A percentile compares a stretch with the other conserved stretches of the same genome.
Conservation (phyloP, 2,329 filamentous ascomycete species). For the Aspergillus fijiensis region DNA sequence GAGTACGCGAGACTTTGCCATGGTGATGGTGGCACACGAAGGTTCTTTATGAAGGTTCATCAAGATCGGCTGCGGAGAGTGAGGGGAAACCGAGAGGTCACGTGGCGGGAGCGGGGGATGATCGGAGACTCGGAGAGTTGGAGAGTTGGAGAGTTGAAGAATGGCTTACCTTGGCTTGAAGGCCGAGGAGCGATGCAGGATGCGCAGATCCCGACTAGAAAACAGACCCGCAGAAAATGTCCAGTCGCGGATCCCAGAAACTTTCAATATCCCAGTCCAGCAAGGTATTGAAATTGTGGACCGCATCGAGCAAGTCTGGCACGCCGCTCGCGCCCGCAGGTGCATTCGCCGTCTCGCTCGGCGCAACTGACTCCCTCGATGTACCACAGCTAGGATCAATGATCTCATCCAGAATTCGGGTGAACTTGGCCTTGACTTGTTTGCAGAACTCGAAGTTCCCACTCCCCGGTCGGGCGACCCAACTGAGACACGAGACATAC, state of each 20-base stretch:
- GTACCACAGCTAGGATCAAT: not conserved
- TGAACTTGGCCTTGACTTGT: constrained; percentile 2
- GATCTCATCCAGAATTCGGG: constrained; percentile 4
- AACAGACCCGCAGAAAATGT: not conserved
- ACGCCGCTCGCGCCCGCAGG: not conserved
- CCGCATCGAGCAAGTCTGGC: not conserved
- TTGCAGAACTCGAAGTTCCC: constrained; percentile 3
- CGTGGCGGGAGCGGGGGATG: too few species aligned
- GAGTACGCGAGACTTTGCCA: constrained; percentile 46
- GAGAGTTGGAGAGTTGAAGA: too few species aligned
- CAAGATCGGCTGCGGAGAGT: not conserved
- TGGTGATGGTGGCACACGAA: not conserved
- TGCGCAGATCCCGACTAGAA: not conserved
- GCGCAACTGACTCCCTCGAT: not conserved
- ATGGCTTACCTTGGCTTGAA: too few species aligned
- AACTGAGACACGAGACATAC: not conserved
- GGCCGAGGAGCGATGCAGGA: too few species aligned
- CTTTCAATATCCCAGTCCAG: not conserved
- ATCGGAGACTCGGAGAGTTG: too few species aligned
- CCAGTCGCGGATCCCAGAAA: not conserved
- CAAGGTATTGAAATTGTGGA: not conserved
- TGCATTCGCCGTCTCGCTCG: not conserved
- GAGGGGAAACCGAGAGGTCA: not conserved
- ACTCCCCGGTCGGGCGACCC: not conserved
- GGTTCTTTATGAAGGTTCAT: too few species aligned